phyloP scores from a whole-genome alignment of 139 green algal genomes.

The Coelastrella sp. region DNA sequence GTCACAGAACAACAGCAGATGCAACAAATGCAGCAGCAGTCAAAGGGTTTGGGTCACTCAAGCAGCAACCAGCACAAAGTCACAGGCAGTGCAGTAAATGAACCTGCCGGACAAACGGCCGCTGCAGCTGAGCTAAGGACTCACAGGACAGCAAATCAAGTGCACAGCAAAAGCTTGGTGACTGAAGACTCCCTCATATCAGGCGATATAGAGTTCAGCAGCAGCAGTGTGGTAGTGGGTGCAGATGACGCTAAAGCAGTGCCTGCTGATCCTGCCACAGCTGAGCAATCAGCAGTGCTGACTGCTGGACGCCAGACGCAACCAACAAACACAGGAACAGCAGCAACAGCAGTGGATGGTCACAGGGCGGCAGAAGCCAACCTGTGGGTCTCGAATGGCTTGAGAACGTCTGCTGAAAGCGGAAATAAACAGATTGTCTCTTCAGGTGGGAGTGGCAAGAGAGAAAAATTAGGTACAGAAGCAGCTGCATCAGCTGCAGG shows the following conservation, averaged over 20 bases:
- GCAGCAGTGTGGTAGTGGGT: neutral
- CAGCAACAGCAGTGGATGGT: neutral
- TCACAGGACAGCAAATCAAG: neutral
- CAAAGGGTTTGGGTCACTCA: neutral
- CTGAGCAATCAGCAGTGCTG: neutral
- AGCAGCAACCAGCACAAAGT: neutral
- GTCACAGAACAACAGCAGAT: neutral
- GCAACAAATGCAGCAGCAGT: conserved; percentile 2
- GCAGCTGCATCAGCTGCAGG: neutral
- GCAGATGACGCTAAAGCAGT: neutral
- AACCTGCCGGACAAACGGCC: neutral
- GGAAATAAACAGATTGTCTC: neutral
- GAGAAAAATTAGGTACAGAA: no score
- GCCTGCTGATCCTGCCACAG: neutral
- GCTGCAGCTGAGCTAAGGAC: neutral
- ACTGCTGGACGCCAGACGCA: neutral
- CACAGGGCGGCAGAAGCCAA: neutral
- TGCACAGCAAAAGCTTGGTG: neutral
- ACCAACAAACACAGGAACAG: neutral
- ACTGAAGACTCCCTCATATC: conserved; percentile 3
- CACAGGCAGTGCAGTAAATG: neutral
- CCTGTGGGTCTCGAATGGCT: neutral
- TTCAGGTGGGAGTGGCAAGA: neutral
- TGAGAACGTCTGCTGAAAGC: neutral
- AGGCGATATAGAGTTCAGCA: conserved; percentile 27